phyloP scores from a whole-genome alignment of 23 red algal species.

The Gracilaria domingensis region DNA sequence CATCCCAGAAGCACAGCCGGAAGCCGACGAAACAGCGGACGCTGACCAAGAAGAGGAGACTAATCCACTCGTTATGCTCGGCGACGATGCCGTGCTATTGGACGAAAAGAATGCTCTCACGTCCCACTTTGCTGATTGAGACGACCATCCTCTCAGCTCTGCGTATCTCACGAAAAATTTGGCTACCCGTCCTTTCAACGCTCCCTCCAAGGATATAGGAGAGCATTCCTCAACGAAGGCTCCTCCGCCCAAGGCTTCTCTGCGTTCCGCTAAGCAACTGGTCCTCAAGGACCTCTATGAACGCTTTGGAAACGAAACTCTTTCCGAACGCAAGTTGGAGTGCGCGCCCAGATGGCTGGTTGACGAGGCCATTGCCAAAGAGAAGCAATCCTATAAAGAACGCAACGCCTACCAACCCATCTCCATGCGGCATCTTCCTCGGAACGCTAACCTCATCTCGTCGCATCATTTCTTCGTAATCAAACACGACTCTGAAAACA shows the following conservation, averaged over 20 bases:
- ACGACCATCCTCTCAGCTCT: too few species aligned
- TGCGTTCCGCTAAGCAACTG: background rate
- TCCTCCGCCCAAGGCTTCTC: background rate
- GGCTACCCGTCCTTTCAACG: too few species aligned
- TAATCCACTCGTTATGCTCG: too few species aligned
- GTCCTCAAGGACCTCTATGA: background rate
- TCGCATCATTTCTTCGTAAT: conserved; percentile 28
- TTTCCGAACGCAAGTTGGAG: background rate
- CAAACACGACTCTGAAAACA: conserved; percentile 1
- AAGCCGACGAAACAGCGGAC: too few species aligned
- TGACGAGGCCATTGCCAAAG: background rate
- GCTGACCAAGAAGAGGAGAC: too few species aligned
- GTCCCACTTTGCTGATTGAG: too few species aligned
- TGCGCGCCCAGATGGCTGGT: background rate
- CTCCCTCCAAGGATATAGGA: too few species aligned
- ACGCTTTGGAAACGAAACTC: background rate
- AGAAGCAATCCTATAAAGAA: background rate
- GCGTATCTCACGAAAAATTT: too few species aligned
- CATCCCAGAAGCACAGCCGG: too few species aligned
- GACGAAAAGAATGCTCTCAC: too few species aligned
- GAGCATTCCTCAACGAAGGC: too few species aligned
- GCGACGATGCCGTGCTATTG: too few species aligned
- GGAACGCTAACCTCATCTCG: conserved; percentile 1
- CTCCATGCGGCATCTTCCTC: background rate
- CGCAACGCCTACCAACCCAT: background rate